phyloP scores from a whole-genome alignment of 208 protist species.

The Leptomonas pyrrhocoris region DNA sequence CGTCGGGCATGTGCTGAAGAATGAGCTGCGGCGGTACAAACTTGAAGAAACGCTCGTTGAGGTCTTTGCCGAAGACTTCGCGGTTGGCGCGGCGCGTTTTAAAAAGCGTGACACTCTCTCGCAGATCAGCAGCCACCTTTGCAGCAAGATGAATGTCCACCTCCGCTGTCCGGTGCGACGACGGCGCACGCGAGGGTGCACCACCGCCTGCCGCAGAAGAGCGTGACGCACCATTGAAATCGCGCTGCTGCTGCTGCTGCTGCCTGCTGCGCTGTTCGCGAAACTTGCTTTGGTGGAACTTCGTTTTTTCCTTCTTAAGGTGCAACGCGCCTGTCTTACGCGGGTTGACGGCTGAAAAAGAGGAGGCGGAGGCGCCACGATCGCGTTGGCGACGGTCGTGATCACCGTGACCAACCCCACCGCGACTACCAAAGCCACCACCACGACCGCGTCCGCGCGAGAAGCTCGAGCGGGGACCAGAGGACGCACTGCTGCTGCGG shows the following conservation, averaged over 20 bases:
- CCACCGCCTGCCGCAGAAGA: background rate
- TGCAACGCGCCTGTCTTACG: slow-evolving; percentile 24
- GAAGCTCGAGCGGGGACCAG: background rate
- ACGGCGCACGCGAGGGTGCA: background rate
- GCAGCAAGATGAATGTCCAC: slow-evolving; percentile 83
- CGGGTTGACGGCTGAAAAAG: background rate
- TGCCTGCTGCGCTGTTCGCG: slow-evolving; percentile 35
- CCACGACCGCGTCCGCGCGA: slow-evolving; percentile 1
- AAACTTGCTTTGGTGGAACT: slow-evolving; percentile 66
- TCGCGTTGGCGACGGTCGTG: background rate
- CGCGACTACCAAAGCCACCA: background rate
- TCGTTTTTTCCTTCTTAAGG: slow-evolving; percentile 66
- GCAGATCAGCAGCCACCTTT: slow-evolving; percentile 74
- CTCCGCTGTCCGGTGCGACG: slow-evolving; percentile 59
- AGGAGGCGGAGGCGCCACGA: background rate
- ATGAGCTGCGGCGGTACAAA: slow-evolving; percentile 82
- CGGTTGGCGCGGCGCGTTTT: slow-evolving; percentile 46
- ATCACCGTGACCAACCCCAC: background rate
- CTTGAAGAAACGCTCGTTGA: slow-evolving; percentile 67
- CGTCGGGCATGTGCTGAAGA: slow-evolving; percentile 72
- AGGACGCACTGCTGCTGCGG: background rate
- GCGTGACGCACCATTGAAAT: too few species aligned
- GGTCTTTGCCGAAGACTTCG: slow-evolving; percentile 53
- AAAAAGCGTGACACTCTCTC: slow-evolving; percentile 68
- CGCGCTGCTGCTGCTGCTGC: slow-evolving; percentile 24